Evolutionary conservation across 306 rosid genomes (phyloP), one percentile per base, ranked within the genome.

Genomic region (Ceratonia siliqua): DNA sequence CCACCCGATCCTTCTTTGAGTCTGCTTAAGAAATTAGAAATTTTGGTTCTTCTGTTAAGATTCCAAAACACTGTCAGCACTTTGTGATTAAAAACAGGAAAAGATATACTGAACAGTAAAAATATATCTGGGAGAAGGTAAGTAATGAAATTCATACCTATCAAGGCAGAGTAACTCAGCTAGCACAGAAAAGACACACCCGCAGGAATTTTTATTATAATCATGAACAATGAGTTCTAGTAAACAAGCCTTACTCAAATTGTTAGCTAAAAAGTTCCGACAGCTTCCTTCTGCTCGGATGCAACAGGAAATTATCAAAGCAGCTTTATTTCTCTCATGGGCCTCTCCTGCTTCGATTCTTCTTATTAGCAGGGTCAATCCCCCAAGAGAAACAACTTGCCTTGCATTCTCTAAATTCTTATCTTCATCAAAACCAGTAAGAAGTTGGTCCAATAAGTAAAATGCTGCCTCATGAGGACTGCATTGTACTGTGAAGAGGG

Each of bases 391-490:
- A 58, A 93, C 84, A 71, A 91, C 84, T 18, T 85, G 92, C 76
- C 94, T 87, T 0, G 95, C 89, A 77, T 93, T 91, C 87, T 93
- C 97, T 8, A 89, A 78, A 74, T 93, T 93, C 79, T 88, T 79
- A 30, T 89, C 98, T 79, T 93, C 96, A 75, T 93, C 96, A 77
- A 89, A 91, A 66, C 98, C 97, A 0, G 78, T 87, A 22, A 93
- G 83, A 41, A 93, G 93, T 75, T 93, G 97, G 38, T 91, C 83
- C 77, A 93, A 75, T 21, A 87, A 76, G 88, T 93, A 93, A 79
- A 87, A 87, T 28, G 98, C 96, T 38, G 97, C 90, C 5, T 39
- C 87, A 48, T 82, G 83, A 74, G 95, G 95, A 54, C 84, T 84
- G 82, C 96, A 90, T 35, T 63, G 87, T 2, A 93, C 88, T 3